Conservation (phyloP, 768 basidiomycete species). For the Dacryopinax primogenitus region DNA sequence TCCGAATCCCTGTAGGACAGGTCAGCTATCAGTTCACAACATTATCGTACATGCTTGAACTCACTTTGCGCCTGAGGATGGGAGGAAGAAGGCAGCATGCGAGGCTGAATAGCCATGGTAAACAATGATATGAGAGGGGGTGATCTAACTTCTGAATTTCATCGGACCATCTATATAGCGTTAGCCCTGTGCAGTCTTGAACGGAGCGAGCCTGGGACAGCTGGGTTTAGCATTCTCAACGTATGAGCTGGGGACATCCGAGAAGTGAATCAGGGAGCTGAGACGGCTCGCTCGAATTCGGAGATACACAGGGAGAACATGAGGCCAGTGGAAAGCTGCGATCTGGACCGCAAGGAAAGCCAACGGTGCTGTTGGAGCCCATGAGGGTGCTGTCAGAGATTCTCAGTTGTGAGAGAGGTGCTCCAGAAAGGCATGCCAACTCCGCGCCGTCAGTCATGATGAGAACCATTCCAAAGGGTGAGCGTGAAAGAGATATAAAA, state of each 20-base stretch:
- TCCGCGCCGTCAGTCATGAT: too few relatives aligned
- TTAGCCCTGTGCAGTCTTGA: too few relatives aligned
- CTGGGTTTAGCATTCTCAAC: not conserved
- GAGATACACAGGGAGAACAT: not conserved
- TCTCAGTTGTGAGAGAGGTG: not conserved
- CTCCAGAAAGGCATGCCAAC: not conserved
- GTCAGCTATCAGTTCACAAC: not conserved
- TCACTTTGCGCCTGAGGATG: not conserved
- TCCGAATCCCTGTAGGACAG: not conserved
- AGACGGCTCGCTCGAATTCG: not conserved
- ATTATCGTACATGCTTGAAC: not conserved
- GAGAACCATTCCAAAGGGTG: too few relatives aligned
- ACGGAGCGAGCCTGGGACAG: too few relatives aligned
- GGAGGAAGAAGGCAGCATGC: not conserved
- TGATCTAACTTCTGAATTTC: not conserved
- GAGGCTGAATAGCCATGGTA: not conserved
- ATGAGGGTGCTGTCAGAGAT: not conserved
- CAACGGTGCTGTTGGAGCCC: not conserved
- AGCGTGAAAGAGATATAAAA: not conserved
- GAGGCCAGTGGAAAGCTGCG: not conserved
- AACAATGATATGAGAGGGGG: not conserved
- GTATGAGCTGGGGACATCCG: not conserved
- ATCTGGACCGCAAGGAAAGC: not conserved
- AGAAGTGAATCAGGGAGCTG: not conserved
- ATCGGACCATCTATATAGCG: not conserved